These are phyloP conservation scores for Boletus insuetus DNA, from an alignment of 768 basidiomycete species.

Conservation along the genomic window DNA sequence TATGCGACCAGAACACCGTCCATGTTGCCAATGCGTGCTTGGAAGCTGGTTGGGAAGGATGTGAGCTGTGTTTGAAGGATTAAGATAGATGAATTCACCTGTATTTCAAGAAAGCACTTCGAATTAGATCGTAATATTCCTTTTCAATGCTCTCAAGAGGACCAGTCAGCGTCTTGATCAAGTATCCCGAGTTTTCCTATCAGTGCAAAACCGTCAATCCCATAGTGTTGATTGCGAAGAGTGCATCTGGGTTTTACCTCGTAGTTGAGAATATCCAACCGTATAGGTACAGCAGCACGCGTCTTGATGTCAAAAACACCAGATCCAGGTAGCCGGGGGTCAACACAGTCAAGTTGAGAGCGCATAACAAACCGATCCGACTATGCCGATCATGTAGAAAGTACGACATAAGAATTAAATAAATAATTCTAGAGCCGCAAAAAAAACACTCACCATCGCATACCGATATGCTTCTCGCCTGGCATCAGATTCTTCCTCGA, in stretches of 20 bases:
- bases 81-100: conserved; percentile 42
- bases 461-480: conserved; percentile 81
- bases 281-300: conserved; percentile 78
- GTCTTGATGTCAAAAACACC: conserved; percentile 98
- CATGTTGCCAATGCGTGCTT: conserved; percentile 96
- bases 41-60: conserved; percentile 56
- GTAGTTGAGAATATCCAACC: conserved; percentile 83
- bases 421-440: background rate
- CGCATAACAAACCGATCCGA: conserved; percentile 74
- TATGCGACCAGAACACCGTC: conserved; percentile 89
- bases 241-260: conserved; percentile 39
- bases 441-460: conserved; percentile 55
- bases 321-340: conserved; percentile 77
- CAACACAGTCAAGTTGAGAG: conserved; percentile 89
- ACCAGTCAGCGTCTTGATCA: conserved; percentile 64
- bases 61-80: background rate
- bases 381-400: conserved; percentile 18
- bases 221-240: background rate
- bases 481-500: conserved; percentile 32
- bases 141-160: conserved; percentile 78
- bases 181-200: conserved; percentile 78
- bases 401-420: background rate
- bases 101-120: conserved; percentile 94
- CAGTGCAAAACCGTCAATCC: background rate
- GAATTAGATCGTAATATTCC: conserved; percentile 93